Base-by-base conservation (phyloP, 176 grass and related monocot species). In the Oryza australiensis region DNA sequence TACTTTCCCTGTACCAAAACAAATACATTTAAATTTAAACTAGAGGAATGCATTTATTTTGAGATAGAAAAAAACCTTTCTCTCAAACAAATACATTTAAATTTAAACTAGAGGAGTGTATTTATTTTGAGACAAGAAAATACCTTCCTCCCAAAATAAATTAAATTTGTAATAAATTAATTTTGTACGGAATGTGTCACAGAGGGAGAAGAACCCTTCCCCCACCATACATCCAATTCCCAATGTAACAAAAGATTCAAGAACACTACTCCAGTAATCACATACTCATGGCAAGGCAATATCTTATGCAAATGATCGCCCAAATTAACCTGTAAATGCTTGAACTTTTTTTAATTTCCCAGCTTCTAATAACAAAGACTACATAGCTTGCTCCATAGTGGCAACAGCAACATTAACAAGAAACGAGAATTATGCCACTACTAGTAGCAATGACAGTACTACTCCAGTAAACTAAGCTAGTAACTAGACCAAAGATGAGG, bases 301-400 rank as follows among this genome's bases (percentile, higher is more conserved):
- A 40, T 55, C 29, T 30, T 55, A 29, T 74, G 62, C 60, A 62
- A 37, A 12, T 14, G 26, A 12, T 24, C 11, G 64, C 4, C 12
- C 30, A 46, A 18, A 34, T 76, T 76, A 24, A 34, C 71, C 64
- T 18, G 32, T 23, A 15, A 72, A 41, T 53, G 49, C 27, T 34
- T 34, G 11, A 79, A 53, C 62, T 64, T 38, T 84, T 62, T 64
- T 35, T 8, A 35, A 45, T 42, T 76, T 72, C 66, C 66, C 51
- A 70, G 22, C 30, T 70, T 76, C 10, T 57, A 45, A 2, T 80
- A 64, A 29, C 49, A 86, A 86, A 86, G 79, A 77, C 14, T 84
- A 70, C 68, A 76, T 64, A 63, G 60, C 33, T 38, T 20, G 35
- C 49, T 32, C 22, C 33, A 81, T 70, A 78, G 35, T 62, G 74